Conservation (phyloP, 768 basidiomycete genomes). For the Pisolithus sp. region DNA sequence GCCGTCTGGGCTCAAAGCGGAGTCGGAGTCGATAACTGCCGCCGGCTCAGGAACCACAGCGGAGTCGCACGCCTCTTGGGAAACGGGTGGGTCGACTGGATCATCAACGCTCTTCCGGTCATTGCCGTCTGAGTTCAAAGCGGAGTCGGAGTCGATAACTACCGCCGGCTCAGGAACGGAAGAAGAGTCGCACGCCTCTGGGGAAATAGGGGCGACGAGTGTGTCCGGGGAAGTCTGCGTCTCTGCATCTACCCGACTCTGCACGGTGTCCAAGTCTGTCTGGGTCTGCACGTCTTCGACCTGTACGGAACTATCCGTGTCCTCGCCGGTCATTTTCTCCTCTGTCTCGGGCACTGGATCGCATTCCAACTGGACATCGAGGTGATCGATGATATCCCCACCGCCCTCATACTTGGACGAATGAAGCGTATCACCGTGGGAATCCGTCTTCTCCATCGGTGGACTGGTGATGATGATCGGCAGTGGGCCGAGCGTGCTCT, state of each 20-base stretch:
- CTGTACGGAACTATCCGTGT: not conserved
- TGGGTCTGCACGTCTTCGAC: slow-evolving; percentile 3
- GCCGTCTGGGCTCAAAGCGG: slow-evolving; percentile 1
- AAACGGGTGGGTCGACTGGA: not conserved
- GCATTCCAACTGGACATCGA: not conserved
- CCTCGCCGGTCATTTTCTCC: not conserved
- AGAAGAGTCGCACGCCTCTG: not conserved
- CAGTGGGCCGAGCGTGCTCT: not conserved
- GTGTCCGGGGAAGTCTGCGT: not conserved
- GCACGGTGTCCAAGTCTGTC: not conserved
- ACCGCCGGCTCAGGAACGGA: not conserved
- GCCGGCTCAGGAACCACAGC: not conserved
- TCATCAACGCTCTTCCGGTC: not conserved
- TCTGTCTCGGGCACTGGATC: not conserved
- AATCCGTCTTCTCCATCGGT: not conserved
- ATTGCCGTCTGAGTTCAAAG: slow-evolving; percentile 1
- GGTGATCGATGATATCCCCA: not conserved
- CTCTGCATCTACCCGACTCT: not conserved
- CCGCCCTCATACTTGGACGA: not conserved
- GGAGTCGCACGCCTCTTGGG: not conserved
- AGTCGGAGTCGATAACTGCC: not conserved
- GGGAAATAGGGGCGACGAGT: not conserved
- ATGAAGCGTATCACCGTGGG: not conserved
- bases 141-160: not conserved
- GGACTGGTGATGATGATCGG: not conserved